Conservation (phyloP, 2,329 filamentous ascomycete species). For the Furcasterigmium sp. region DNA sequence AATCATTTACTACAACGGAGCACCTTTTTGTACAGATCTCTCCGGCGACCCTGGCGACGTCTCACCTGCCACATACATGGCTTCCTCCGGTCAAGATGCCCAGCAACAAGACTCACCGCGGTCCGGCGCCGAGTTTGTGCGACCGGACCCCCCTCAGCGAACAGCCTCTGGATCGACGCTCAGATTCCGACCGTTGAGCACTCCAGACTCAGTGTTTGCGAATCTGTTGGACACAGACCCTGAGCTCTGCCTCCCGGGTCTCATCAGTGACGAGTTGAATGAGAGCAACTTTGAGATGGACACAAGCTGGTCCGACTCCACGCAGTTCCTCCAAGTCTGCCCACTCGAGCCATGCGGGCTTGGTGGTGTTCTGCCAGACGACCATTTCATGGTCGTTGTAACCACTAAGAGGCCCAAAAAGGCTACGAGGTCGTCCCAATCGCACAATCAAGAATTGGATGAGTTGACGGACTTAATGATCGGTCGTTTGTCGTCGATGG, state of each 20-base stretch:
- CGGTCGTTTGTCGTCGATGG: constrained; percentile 33
- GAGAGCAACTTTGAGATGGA: constrained; percentile 33
- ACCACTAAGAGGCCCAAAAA: constrained; percentile 38
- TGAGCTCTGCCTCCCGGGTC: constrained; percentile 24
- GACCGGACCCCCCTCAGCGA: constrained; percentile 20
- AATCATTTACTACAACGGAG: constrained; percentile 79
- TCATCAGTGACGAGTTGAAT: constrained; percentile 20
- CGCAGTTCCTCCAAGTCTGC: constrained; percentile 30
- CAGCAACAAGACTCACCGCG: constrained; percentile 12
- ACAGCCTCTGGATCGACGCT: constrained; percentile 47
- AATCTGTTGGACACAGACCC: constrained; percentile 16
- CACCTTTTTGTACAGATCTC: constrained; percentile 75
- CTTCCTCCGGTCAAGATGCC: constrained; percentile 35
- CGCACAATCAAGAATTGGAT: constrained; percentile 13
- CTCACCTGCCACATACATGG: constrained; percentile 43
- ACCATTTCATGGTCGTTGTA: constrained; percentile 56
- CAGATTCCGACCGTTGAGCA: constrained; percentile 43
- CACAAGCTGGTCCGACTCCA: constrained; percentile 38
- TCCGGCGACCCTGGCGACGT: constrained; percentile 57
- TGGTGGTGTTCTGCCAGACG: constrained; percentile 55
- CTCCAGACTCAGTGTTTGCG: constrained; percentile 16
- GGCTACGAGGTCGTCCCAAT: constrained; percentile 4
- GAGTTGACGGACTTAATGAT: constrained; percentile 35
- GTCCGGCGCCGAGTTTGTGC: constrained; percentile 13
- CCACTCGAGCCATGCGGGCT: constrained; percentile 53